Evolutionary conservation across 177 flowering plant genomes (phyloP), one percentile per base, ranked within the genome.

Genomic region (Tripterygium wilfordii): DNA sequence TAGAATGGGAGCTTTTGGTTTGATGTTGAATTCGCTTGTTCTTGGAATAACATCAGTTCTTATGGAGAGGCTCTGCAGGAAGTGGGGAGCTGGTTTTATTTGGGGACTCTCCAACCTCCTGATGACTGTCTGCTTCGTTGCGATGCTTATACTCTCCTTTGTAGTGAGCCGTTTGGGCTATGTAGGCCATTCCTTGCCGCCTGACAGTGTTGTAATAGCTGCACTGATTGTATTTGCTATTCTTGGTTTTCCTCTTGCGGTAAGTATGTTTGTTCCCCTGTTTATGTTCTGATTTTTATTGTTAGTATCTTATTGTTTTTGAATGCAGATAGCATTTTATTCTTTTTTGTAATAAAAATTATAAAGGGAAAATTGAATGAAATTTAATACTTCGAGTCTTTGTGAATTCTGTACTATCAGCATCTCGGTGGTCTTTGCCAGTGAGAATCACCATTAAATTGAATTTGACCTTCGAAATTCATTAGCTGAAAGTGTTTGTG

Each of bases 181-280:
- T 37, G 4, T 44, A 19, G 68, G 61, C 29, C 45, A 48, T 40
- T 64, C 36, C 62, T 59, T 45, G 28, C 97, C 99, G 18, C 90
- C 95, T 20, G 53, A 33, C 37, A 80, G 92, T 41, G 56, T 82
- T 63, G 84, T 90, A 13, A 60, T 79, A 57, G 78, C 90, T 36
- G 75, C 87, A 1, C 36, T 90, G 12, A 35, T 63, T 19, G 62
- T 69, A 52, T 94, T 94, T 70, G 45, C 96, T 17, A 21, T 83
- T 64, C 96, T 94, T 58, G 99, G 97, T 30, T 61, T 64, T 54
- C 99, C 99, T 14, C 59, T 94, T 61, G 89, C 99, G 7, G 99
- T 94, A 76, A 78, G 96, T 74, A 62, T 30, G 48, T 62, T 25
- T 17, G 19, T 23, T 45, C 27, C 14, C 17, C 35, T 3, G 26